Percentiles rank a stretch among this genome's conserved stretches.
Evolutionary conservation across 2,329 filamentous ascomycete species (phyloP).

Genomic region (Tolypocladium pustulatum): DNA sequence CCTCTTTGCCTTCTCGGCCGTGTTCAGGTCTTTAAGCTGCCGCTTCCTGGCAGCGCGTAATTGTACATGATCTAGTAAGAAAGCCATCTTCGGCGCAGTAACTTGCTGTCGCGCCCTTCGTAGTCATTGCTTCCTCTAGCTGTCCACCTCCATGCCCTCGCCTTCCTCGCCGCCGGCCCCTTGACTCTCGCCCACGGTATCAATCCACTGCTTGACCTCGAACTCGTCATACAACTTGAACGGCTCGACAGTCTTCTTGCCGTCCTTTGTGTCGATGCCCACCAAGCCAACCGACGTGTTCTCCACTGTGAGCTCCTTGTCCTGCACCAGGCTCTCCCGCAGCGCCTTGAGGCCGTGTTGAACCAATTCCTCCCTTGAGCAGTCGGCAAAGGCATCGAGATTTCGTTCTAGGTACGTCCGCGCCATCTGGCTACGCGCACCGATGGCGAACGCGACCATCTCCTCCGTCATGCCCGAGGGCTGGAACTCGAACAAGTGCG

Average conservation of each 20-base stretch:
- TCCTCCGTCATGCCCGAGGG: slow-evolving; percentile 92
- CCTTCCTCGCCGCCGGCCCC: slow-evolving; percentile 27
- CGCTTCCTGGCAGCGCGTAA: slow-evolving; percentile 14
- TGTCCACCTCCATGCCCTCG: slow-evolving; percentile 24
- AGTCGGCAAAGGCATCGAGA: slow-evolving; percentile 69
- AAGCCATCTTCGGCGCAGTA: background rate
- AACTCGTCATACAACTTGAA: slow-evolving; percentile 89
- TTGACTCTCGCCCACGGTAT: slow-evolving; percentile 52
- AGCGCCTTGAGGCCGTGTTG: slow-evolving; percentile 82
- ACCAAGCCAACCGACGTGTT: slow-evolving; percentile 90
- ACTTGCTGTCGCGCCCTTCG: background rate
- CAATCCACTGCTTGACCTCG: slow-evolving; percentile 77
- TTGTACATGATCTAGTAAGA: slow-evolving; percentile 24
- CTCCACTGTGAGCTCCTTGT: slow-evolving; percentile 94
- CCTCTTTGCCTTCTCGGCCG: background rate
- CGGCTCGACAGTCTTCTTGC: slow-evolving; percentile 54
- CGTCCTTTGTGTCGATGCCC: slow-evolving; percentile 42
- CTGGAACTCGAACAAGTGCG: slow-evolving; percentile 97
- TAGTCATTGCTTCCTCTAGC: slow-evolving; percentile 12
- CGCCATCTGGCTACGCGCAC: slow-evolving; percentile 93
- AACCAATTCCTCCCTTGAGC: slow-evolving; percentile 75
- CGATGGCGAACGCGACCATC: slow-evolving; percentile 94
- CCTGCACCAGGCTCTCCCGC: slow-evolving; percentile 92
- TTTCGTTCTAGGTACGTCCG: slow-evolving; percentile 93
- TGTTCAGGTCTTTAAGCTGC: background rate